Evolutionary conservation across 2,329 filamentous ascomycete genomes (phyloP), one percentile per base, ranked within the genome.

Genomic region (Drechslerella coelobrocha): DNA sequence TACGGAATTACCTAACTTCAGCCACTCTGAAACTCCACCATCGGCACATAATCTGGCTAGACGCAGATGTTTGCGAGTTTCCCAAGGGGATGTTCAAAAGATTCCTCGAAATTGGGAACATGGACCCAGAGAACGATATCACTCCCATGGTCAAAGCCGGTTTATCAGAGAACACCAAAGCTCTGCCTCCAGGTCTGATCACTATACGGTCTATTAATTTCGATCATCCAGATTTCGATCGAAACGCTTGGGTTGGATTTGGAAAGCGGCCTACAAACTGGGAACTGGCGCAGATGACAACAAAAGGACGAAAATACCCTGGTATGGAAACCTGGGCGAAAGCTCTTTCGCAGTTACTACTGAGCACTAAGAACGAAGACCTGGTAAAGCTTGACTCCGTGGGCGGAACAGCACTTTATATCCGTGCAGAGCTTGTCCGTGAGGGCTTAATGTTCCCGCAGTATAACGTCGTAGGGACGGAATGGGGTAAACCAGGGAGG

Each of bases 1-100:
- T 78, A 31, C 76, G 78, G 7, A 79, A 79, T 57, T 77, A 78
- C 57, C 75, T 79, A 2, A 78, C 78, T 76, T 63, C 76, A 23
- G 74, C 75, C 21, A 73, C 73, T 2, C 57, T 79, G 34, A 51
- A 41, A 41, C 68, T 73, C 26, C 77, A 78, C 29, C 77, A 79
- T 65, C 29, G 73, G 51, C 78, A 79, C 52, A 66, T 79, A 17
- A 54, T 79, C 31, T 79, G 78, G 78, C 55, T 79, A 10, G 78
- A 79, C 53, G 75, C 78, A 19, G 78, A 79, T 61, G 74, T 79
- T 17, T 77, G 76, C 23, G 76, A 77, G 56, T 68, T 79, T 6
- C 78, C 78, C 0, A 41, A 68, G 1, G 75, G 74, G 1, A 73
- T 79, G 41, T 71, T 79, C 19, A 76, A 77, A 78, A 79, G 77